Base-by-base conservation (phyloP, 805 yeast genomes). In the Zygotorulaspora sp. region DNA sequence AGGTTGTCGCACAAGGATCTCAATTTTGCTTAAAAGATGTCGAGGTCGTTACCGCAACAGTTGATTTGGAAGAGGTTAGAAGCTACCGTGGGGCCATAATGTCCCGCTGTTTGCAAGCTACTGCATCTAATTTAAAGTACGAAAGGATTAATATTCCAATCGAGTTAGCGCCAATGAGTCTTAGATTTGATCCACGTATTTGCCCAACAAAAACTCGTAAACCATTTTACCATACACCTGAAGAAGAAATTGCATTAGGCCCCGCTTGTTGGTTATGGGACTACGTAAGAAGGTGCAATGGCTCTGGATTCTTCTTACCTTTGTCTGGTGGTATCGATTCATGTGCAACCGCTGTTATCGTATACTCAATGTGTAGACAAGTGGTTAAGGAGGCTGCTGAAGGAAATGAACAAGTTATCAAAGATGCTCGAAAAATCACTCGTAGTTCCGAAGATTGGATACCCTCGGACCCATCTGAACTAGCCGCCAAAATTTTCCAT, bases 221-320 rank as follows among this genome's bases (percentile, higher is more conserved):
- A 4, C 70, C 82, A 30, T 71, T 70, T 25, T 82, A 83, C 52
- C 94, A 84, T 62, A 55, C 68, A 2, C 96, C 98, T 2, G 95
- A 89, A 55, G 97, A 92, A 63, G 99, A 92, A 62, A 90, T 92
- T 48, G 97, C 97, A 1, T 68, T 85, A 30, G 99, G 99, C 0
- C 99, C 99, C 0, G 98, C 99, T 0, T 92, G 98, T 61, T 92
- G 99, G 99, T 63, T 92, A 47, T 92, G 99, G 99, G 99, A 92
- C 62, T 92, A 92, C 56, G 71, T 92, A 41, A 76, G 99, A 60
- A 75, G 99, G 47, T 86, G 95, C 50, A 77, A 77, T 48, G 84
- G 92, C 35, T 86, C 88, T 0, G 99, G 99, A 0, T 92, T 72
- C 59, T 94, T 92, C 63, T 68, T 92, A 31, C 97, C 99, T 0